These are phyloP conservation scores for Neonectria punicea DNA, from an alignment of 2,329 filamentous ascomycete species.

Conservation along the genomic window DNA sequence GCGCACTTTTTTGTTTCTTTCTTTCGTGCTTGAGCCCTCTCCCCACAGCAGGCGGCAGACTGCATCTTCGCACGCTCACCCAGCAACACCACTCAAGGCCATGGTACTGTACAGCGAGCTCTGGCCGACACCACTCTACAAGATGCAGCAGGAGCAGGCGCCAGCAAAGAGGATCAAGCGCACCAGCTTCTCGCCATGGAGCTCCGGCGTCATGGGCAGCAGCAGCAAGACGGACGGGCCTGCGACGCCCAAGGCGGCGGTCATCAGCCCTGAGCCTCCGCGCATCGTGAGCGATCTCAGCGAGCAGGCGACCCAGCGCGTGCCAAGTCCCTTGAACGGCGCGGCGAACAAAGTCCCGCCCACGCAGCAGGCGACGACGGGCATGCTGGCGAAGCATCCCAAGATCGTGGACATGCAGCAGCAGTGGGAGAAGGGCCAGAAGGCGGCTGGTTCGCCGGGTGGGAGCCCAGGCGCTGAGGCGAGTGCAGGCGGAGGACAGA, in stretches of 20 bases:
- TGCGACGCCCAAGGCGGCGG: neutral
- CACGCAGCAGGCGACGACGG: neutral
- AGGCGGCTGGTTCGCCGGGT: neutral
- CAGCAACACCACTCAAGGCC: neutral
- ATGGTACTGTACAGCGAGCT: neutral
- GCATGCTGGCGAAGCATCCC: conserved; percentile 26
- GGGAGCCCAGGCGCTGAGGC: neutral
- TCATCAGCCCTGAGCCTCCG: conserved; percentile 19
- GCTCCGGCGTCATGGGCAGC: conserved; percentile 21
- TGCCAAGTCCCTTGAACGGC: neutral
- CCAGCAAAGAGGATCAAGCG: conserved; percentile 29
- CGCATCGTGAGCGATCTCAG: conserved; percentile 42
- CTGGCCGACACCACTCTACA: neutral
- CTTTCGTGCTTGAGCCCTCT: neutral
- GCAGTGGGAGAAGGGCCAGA: conserved; percentile 42
- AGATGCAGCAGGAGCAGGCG: conserved; percentile 14
- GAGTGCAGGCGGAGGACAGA: neutral
- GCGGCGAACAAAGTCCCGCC: neutral
- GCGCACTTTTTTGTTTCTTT: neutral
- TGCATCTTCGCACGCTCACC: neutral
- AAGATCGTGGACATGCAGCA: conserved; percentile 45
- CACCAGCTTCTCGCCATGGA: conserved; percentile 34
- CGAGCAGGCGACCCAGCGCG: neutral
- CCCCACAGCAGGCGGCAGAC: neutral
- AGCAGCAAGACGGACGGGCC: neutral